A percentile compares a stretch with the other conserved stretches of the same genome.
Conservation (phyloP, 148 eudicot species). For the Euryodendron excelsum region DNA sequence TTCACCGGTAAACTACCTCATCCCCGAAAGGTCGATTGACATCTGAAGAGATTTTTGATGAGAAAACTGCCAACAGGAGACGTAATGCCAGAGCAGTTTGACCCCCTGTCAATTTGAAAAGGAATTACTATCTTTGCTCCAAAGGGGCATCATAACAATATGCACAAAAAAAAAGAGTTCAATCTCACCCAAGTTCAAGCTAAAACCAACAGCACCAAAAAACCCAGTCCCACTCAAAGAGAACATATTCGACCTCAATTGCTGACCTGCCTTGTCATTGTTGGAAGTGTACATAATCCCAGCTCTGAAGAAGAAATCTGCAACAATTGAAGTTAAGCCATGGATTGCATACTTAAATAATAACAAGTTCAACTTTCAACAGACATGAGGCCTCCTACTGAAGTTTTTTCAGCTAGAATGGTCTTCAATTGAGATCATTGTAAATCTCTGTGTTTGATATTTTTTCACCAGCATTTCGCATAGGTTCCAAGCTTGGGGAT, state of each 20-base stretch:
- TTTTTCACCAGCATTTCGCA: background rate
- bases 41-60: slow-evolving; percentile 77
- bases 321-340: slow-evolving; percentile 62
- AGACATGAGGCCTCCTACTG: background rate
- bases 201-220: slow-evolving; percentile 78
- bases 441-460: background rate
- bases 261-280: slow-evolving; percentile 40
- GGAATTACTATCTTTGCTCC: background rate
- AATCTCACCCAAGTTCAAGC: slow-evolving; percentile 76
- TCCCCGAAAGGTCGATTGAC: slow-evolving; percentile 84
- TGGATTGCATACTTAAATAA: slow-evolving; percentile 23
- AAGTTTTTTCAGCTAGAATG: background rate
- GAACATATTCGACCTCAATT: slow-evolving; percentile 66
- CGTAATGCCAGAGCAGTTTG: slow-evolving; percentile 91
- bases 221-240: slow-evolving; percentile 77
- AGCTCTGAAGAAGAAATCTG: slow-evolving; percentile 89
- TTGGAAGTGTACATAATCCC: slow-evolving; percentile 84
- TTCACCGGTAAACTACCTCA: slow-evolving; percentile 48
- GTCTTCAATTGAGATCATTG: background rate
- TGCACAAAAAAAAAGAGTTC: background rate
- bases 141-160: background rate
- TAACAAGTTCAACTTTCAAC: background rate
- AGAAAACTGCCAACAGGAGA: slow-evolving; percentile 67
- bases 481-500: background rate
- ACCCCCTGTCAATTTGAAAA: slow-evolving; percentile 55